Conservation (phyloP, 106 monocot species). For the Posidonia australis region DNA sequence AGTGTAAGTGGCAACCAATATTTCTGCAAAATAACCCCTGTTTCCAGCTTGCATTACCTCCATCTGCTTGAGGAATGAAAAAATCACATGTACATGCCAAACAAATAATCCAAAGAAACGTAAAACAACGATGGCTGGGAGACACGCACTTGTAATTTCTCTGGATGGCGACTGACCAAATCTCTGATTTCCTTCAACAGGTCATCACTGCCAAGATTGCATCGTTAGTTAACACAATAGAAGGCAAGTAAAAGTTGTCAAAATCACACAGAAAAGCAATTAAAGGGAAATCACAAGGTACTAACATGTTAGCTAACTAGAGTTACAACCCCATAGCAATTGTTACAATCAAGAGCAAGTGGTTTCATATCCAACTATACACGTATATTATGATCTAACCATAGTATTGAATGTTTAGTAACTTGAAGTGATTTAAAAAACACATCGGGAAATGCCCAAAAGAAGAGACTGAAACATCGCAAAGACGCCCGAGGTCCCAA, state of each 20-base stretch:
- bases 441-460: too few species aligned
- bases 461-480: too few species aligned
- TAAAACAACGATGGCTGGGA: neutral
- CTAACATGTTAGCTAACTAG: too few species aligned
- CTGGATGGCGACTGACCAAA: conserved; percentile 66
- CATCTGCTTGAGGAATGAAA: conserved; percentile 35
- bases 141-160: conserved; percentile 46
- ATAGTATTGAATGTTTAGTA: too few species aligned
- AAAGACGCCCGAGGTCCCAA: too few species aligned
- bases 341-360: too few species aligned
- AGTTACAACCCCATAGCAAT: too few species aligned
- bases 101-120: neutral
- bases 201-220: conserved; percentile 39
- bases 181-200: conserved; percentile 56
- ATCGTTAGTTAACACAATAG: neutral
- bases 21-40: conserved; percentile 60
- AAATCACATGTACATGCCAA: neutral
- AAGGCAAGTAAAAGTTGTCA: neutral
- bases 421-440: too few species aligned
- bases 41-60: conserved; percentile 50
- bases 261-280: neutral
- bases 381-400: too few species aligned
- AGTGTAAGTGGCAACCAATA: conserved; percentile 67
- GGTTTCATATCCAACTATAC: too few species aligned
- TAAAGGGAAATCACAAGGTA: neutral